These are phyloP conservation scores for Neonectria faginata DNA, from an alignment of 2,329 filamentous ascomycete species.

Conservation along the genomic window DNA sequence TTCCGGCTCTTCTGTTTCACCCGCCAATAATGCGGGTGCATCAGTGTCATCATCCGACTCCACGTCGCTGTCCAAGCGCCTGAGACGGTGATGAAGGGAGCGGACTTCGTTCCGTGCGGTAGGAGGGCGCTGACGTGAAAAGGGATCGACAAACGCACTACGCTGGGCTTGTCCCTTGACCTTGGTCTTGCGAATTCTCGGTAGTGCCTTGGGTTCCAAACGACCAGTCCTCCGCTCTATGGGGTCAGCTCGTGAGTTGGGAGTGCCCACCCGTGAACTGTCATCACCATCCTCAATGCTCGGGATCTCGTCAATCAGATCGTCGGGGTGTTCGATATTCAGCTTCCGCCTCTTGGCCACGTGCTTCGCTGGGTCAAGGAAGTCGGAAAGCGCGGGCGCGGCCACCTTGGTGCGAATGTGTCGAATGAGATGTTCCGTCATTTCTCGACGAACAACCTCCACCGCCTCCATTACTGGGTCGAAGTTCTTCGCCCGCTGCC, in stretches of 20 bases:
- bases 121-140: slow-evolving; percentile 72
- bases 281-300: slow-evolving; percentile 70
- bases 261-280: slow-evolving; percentile 72
- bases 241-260: slow-evolving; percentile 71
- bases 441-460: slow-evolving; percentile 80
- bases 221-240: slow-evolving; percentile 70
- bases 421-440: slow-evolving; percentile 87
- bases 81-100: slow-evolving; percentile 81
- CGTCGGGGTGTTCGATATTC: slow-evolving; percentile 78
- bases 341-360: slow-evolving; percentile 81
- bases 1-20: slow-evolving; percentile 87
- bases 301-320: slow-evolving; percentile 61
- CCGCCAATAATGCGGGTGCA: slow-evolving; percentile 66
- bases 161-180: slow-evolving; percentile 64
- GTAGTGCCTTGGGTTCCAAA: slow-evolving; percentile 71
- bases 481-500: slow-evolving; percentile 84
- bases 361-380: slow-evolving; percentile 85
- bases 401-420: slow-evolving; percentile 91
- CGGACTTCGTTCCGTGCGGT: slow-evolving; percentile 73
- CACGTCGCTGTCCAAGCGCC: slow-evolving; percentile 73
- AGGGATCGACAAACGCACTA: slow-evolving; percentile 75
- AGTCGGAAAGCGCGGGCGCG: slow-evolving; percentile 81
- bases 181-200: slow-evolving; percentile 79
- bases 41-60: slow-evolving; percentile 87
- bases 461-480: slow-evolving; percentile 91